Evolutionary conservation across 345 rosid species (phyloP), one percentile per base, ranked within the genome.

Genomic region (Erucastrum elatum): DNA sequence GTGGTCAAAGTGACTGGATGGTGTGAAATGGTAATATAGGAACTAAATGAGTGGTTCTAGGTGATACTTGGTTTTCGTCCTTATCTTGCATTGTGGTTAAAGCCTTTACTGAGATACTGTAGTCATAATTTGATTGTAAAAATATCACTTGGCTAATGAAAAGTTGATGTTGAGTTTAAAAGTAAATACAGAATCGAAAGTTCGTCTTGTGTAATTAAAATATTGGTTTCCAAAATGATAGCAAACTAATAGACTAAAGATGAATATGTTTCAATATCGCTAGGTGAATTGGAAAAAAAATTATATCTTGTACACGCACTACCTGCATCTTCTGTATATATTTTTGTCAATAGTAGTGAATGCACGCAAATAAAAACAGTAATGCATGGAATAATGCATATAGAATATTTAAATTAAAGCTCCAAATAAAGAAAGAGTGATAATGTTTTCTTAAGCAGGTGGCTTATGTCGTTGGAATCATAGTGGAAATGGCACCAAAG

Each of bases 401-500:
- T 34, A 56, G 1, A 37, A n/a, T 21, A 61, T 74, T 8, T 4
- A 16, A 74, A 11, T 0, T 6, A 74, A 30, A 33, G 26, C 21
- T 33, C 4, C 8, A 53, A 72, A 65, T 35, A 73, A 73, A 75
- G 64, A 74, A 53, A 63, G 65, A 64, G 41, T 8, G 72, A 66
- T 59, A 75, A 25, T 9, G 53, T 37, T 75, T 49, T 55, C 5
- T 39, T 10, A 75, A 75, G 66, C 62, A 59, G 66, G 4, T 35
- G 56, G 37, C 8, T 15, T 3, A 65, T 34, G 29, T 74, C 34
- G 37, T 65, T 74, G 70, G 66, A 16, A 67, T 4, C 44, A 4
- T 76, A 76, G 74, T 76, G 79, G 74, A 68, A 76, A 68, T 46
- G 16, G 61, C 74, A 76, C 74, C 61, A 60, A 41, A 7, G 74